phyloP scores from a whole-genome alignment of 1,139 yeast species.

The Arxiozyma slooffiae region DNA sequence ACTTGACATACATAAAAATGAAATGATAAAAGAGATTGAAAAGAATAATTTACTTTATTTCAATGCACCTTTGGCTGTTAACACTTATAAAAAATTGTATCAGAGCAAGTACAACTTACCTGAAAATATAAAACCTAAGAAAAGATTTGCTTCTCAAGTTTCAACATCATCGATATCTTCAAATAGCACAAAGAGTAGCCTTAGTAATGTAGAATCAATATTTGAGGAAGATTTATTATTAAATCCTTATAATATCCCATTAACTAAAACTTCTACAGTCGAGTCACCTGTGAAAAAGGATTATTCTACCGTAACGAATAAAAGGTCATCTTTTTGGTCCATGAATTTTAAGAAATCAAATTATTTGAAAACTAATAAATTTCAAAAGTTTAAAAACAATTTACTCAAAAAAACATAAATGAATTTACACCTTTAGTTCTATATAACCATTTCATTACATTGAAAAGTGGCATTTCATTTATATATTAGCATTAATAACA shows the following conservation, averaged over 20 bases:
- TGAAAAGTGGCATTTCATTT: neutral
- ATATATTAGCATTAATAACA: neutral
- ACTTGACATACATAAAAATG: conserved; percentile 28
- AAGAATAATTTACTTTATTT: conserved; percentile 15
- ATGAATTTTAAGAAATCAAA: neutral
- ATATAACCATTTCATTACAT: no score
- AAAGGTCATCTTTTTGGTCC: neutral
- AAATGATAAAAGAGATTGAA: neutral
- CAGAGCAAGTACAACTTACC: conserved; percentile 5
- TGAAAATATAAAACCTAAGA: neutral
- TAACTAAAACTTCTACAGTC: neutral
- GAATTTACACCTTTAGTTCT: no score
- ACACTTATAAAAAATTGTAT: conserved; percentile 9
- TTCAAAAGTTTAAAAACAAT: neutral
- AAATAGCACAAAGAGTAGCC: conserved; percentile 6
- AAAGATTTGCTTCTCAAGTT: conserved; percentile 9
- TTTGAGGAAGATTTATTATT: neutral
- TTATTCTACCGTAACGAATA: neutral
- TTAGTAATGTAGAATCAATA: neutral
- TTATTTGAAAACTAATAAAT: neutral
- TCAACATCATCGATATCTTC: conserved; percentile 22
- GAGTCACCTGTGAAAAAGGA: neutral
- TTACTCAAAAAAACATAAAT: neutral
- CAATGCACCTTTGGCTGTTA: conserved; percentile 12
- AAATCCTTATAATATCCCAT: conserved; percentile 3